phyloP scores from a whole-genome alignment of 805 yeast genomes.

The Barnettozyma sucrosica region DNA sequence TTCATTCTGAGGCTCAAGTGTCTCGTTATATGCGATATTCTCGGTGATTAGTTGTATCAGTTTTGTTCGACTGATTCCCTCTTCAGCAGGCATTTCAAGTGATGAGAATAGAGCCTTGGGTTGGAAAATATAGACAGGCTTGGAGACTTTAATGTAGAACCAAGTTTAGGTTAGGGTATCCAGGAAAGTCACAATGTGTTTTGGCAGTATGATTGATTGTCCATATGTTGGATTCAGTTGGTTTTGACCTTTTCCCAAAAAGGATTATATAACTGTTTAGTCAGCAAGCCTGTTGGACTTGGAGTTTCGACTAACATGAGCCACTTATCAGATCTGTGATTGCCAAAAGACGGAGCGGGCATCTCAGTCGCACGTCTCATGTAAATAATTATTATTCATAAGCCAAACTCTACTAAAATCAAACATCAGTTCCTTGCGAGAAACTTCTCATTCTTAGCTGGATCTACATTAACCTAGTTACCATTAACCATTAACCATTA shows the following conservation, averaged over 20 bases:
- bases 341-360: too few relatives aligned
- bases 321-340: too few relatives aligned
- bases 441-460: too few relatives aligned
- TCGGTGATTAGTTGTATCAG: slow-evolving; percentile 23
- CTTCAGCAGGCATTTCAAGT: slow-evolving; percentile 27
- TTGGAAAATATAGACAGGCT: not conserved
- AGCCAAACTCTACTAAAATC: not conserved
- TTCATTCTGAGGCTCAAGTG: slow-evolving; percentile 8
- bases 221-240: not conserved
- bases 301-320: too few relatives aligned
- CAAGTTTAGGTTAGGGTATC: too few relatives aligned
- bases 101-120: too few relatives aligned
- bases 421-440: not conserved
- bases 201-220: not conserved
- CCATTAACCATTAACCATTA: not conserved
- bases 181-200: not conserved
- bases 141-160: not conserved
- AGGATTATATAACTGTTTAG: not conserved
- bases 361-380: too few relatives aligned
- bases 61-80: slow-evolving; percentile 14
- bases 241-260: not conserved
- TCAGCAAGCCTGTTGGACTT: too few relatives aligned
- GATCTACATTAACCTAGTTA: too few relatives aligned
- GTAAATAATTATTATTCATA: too few relatives aligned
- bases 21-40: slow-evolving; percentile 17